Evolutionary conservation across 164 flowering plant species (phyloP).

Genomic region (Stephania cephalantha): DNA sequence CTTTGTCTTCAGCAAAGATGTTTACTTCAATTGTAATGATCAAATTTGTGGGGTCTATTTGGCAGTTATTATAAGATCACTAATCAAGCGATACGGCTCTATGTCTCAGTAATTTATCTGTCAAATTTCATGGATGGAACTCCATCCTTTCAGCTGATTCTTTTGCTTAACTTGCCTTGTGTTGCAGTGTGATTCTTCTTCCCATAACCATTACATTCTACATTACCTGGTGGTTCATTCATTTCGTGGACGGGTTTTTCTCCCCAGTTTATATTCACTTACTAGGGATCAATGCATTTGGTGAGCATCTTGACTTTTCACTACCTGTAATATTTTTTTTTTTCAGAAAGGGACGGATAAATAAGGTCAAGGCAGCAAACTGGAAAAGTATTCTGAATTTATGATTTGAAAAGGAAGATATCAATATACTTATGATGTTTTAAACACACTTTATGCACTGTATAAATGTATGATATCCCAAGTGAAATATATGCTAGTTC

Average conservation of each 20-base stretch:
- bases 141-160: neutral
- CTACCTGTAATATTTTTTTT: too few species aligned
- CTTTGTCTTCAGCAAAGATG: neutral
- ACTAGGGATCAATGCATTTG: conserved; percentile 52
- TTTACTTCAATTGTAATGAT: neutral
- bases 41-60: too few species aligned
- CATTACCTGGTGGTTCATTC: conserved; percentile 74
- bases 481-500: too few species aligned
- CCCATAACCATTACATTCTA: conserved; percentile 74
- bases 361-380: too few species aligned
- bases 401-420: too few species aligned
- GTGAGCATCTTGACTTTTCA: conserved; percentile 25
- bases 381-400: too few species aligned
- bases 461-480: neutral
- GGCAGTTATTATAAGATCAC: too few species aligned
- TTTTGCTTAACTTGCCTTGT: neutral
- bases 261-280: conserved; percentile 58
- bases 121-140: too few species aligned
- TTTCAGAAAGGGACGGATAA: too few species aligned
- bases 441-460: neutral
- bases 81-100: too few species aligned
- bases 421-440: neutral
- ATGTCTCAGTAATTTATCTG: too few species aligned
- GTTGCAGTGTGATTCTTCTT: conserved; percentile 73
- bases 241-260: conserved; percentile 78